A percentile compares a stretch with the other conserved stretches of the same genome.
Evolutionary conservation across 768 basidiomycete genomes (phyloP).

Genomic region (Tulasnella sp.): DNA sequence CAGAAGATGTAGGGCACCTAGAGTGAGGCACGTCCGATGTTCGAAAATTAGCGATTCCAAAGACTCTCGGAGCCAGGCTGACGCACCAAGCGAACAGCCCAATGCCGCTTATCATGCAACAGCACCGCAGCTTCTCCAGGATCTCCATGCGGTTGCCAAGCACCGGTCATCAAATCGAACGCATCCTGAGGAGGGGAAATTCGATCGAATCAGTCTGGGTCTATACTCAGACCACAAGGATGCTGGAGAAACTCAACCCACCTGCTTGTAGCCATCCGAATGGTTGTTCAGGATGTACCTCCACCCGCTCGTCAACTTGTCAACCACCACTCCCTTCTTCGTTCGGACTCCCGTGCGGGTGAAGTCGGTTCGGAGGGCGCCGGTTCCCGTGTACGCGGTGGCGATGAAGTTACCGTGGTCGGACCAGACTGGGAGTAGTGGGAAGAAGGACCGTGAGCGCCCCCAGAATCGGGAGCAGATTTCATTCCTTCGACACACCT

Average conservation of each 20-base stretch:
- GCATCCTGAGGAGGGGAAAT: slow-evolving; percentile 69
- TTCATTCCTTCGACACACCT: slow-evolving; percentile 68
- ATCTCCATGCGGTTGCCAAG: slow-evolving; percentile 78
- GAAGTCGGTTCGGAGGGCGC: slow-evolving; percentile 93
- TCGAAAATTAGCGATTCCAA: background rate
- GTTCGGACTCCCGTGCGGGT: slow-evolving; percentile 91
- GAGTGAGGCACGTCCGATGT: slow-evolving; percentile 1
- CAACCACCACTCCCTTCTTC: slow-evolving; percentile 70
- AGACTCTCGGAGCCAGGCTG: no score
- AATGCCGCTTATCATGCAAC: slow-evolving; percentile 75
- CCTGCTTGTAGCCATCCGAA: slow-evolving; percentile 62
- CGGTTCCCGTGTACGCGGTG: slow-evolving; percentile 89
- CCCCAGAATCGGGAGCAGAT: no score
- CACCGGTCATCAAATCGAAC: slow-evolving; percentile 88
- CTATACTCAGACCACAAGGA: background rate
- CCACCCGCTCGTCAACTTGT: slow-evolving; percentile 75
- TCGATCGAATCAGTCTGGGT: background rate
- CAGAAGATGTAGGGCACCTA: slow-evolving; percentile 84
- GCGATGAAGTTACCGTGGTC: slow-evolving; percentile 92
- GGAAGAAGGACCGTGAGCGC: background rate
- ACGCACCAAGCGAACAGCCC: slow-evolving; percentile 76
- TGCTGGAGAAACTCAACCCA: background rate
- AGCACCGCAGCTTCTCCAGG: slow-evolving; percentile 64
- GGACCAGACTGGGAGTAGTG: slow-evolving; percentile 78
- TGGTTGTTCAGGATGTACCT: slow-evolving; percentile 95